Percentiles rank a stretch among this genome's conserved stretches.
These are phyloP conservation scores for Sporothrix globosa DNA, from an alignment of 2,329 filamentous ascomycete species.

Conservation along the genomic window DNA sequence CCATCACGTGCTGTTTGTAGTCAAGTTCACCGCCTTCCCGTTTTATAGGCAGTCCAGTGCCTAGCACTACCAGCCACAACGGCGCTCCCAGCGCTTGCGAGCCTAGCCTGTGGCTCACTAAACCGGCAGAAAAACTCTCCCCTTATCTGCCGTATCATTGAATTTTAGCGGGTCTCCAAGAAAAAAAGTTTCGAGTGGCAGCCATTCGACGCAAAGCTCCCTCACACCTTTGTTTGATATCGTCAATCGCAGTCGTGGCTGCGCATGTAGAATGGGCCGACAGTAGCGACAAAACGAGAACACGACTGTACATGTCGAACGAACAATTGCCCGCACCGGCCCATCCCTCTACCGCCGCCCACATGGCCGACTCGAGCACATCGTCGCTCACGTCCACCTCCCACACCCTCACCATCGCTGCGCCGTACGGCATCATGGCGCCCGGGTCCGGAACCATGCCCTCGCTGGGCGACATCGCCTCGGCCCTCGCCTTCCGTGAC, in stretches of 20 bases:
- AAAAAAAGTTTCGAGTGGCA: slow-evolving; percentile 27
- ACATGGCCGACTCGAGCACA: slow-evolving; percentile 50
- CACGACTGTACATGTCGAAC: neutral
- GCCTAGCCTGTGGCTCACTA: slow-evolving; percentile 7
- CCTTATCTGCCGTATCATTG: slow-evolving; percentile 3
- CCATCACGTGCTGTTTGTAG: neutral
- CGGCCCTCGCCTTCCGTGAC: slow-evolving; percentile 57
- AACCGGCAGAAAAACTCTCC: slow-evolving; percentile 17
- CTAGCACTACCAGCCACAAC: neutral
- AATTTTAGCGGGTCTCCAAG: slow-evolving; percentile 25
- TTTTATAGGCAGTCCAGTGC: neutral
- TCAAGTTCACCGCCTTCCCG: neutral
- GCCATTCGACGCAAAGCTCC: slow-evolving; percentile 5
- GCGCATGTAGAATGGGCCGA: slow-evolving; percentile 9
- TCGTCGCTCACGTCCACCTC: slow-evolving; percentile 66
- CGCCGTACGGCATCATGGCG: slow-evolving; percentile 34
- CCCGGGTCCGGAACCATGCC: slow-evolving; percentile 40
- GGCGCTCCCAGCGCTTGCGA: neutral
- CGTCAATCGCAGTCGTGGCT: neutral
- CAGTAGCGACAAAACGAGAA: neutral
- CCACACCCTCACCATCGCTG: slow-evolving; percentile 51
- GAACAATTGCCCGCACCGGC: neutral
- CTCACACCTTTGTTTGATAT: slow-evolving; percentile 15
- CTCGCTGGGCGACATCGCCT: slow-evolving; percentile 40
- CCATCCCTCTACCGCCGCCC: neutral